These are phyloP conservation scores for Gossypium herbaceum DNA, from an alignment of 345 rosid species.

Conservation along the genomic window DNA sequence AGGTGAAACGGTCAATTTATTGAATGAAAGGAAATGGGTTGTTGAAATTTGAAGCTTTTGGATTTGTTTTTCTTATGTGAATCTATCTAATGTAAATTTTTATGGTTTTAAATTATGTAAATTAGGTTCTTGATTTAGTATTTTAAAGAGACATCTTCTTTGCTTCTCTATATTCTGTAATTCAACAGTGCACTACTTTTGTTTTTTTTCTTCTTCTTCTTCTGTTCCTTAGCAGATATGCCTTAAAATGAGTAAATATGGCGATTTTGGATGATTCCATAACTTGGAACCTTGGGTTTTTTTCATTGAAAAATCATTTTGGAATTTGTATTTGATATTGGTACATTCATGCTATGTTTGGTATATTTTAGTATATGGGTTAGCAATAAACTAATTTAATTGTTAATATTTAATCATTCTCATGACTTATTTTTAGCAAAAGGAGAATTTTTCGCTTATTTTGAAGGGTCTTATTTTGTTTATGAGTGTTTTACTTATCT, in stretches of 20 bases:
- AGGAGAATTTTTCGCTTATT: too few species aligned
- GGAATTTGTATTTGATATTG: neutral
- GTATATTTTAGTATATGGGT: too few species aligned
- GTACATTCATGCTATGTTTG: neutral
- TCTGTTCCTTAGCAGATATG: neutral
- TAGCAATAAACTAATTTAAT: too few species aligned
- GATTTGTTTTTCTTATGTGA: neutral
- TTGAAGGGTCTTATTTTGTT: too few species aligned
- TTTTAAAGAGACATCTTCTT: neutral
- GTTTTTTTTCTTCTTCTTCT: too few species aligned
- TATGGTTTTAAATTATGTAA: neutral
- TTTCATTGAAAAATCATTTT: neutral
- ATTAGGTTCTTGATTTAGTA: constrained; percentile 9
- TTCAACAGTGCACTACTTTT: neutral
- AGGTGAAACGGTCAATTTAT: neutral
- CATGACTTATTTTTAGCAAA: too few species aligned
- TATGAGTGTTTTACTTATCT: too few species aligned
- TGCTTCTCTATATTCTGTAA: neutral
- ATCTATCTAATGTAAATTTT: neutral
- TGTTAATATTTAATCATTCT: too few species aligned
- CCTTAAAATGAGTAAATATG: neutral
- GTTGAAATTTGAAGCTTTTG: neutral
- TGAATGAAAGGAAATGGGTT: neutral
- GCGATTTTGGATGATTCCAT: neutral
- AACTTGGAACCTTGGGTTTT: neutral